phyloP scores from a whole-genome alignment of 306 rosid genomes.

The Macrotyloma uniflorum region DNA sequence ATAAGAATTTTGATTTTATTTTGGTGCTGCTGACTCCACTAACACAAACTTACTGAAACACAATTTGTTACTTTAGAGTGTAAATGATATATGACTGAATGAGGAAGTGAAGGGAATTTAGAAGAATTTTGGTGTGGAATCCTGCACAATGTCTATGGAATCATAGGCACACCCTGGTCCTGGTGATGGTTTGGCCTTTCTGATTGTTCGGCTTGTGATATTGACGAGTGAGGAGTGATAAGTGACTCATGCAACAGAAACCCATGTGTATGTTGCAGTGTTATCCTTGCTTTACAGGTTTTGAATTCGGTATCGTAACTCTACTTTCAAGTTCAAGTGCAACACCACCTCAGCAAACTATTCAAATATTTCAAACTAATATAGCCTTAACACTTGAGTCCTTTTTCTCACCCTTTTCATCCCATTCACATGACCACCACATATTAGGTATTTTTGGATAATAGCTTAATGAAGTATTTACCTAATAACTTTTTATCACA shows the following conservation, averaged over 20 bases:
- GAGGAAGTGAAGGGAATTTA: neutral
- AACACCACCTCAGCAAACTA: neutral
- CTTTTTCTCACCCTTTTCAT: neutral
- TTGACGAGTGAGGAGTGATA: slow-evolving; percentile 36
- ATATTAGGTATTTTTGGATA: neutral
- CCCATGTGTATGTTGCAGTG: slow-evolving; percentile 49
- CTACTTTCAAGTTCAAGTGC: slow-evolving; percentile 19
- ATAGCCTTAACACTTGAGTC: neutral
- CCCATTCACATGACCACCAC: neutral
- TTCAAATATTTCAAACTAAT: neutral
- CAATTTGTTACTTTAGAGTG: neutral
- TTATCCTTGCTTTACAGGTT: slow-evolving; percentile 28
- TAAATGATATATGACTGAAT: neutral
- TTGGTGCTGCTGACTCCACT: neutral
- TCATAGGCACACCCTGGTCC: slow-evolving; percentile 52
- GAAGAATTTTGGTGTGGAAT: neutral
- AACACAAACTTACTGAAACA: neutral
- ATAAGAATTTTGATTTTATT: neutral
- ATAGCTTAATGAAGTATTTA: neutral
- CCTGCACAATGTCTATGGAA: slow-evolving; percentile 42
- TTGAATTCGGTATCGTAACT: slow-evolving; percentile 24
- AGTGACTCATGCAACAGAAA: slow-evolving; percentile 42
- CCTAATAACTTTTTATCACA: neutral
- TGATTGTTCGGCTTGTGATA: slow-evolving; percentile 55
- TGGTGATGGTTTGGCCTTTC: slow-evolving; percentile 51